Evolutionary conservation across 1,284 basidiomycete genomes (phyloP).

Genomic region (Naganishia albida): DNA sequence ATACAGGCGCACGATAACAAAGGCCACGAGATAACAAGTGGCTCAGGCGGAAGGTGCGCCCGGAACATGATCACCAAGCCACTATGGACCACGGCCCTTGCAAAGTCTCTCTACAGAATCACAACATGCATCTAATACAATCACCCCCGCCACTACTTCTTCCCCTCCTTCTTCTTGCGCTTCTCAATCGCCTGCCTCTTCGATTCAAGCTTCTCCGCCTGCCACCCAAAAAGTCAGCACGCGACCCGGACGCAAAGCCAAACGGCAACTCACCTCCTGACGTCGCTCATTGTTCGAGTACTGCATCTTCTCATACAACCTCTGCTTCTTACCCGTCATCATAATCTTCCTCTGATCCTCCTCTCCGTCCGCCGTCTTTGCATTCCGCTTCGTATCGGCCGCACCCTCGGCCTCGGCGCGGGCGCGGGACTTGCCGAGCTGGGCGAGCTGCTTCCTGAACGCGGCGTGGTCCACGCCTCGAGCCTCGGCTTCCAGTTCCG

Average conservation of each 20-base stretch:
- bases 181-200: constrained; percentile 65
- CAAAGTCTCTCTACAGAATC: too few species aligned
- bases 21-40: background rate
- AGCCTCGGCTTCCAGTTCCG: constrained; percentile 90
- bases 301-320: constrained; percentile 95
- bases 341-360: constrained; percentile 96
- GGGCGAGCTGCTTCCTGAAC: constrained; percentile 78
- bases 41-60: constrained; percentile 1
- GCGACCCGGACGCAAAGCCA: background rate
- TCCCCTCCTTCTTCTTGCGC: constrained; percentile 58
- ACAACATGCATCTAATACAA: background rate
- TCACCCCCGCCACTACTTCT: background rate
- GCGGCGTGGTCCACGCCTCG: constrained; percentile 79
- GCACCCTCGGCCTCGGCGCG: background rate
- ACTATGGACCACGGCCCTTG: too few species aligned
- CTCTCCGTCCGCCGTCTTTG: constrained; percentile 56
- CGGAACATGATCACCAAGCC: background rate
- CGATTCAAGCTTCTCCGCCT: constrained; percentile 63
- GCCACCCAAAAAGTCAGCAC: constrained; percentile 38
- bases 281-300: constrained; percentile 77
- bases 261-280: constrained; percentile 68
- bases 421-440: constrained; percentile 62
- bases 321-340: constrained; percentile 95
- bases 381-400: constrained; percentile 46
- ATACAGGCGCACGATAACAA: too few species aligned